phyloP scores from a whole-genome alignment of 306 rosid genomes.

The Gleditsia sinensis region DNA sequence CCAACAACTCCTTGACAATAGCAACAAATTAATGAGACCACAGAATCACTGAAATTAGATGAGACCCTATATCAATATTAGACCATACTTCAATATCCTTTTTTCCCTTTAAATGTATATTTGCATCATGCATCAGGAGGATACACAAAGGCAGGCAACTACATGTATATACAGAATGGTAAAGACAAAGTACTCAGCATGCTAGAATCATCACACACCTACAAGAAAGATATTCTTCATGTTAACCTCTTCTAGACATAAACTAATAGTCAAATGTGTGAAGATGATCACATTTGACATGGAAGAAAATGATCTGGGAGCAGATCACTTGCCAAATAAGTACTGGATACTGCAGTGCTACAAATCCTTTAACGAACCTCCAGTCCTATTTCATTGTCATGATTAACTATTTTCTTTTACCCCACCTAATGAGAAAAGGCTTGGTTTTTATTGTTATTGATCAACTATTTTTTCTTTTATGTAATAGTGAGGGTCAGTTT shows the following conservation, averaged over 20 bases:
- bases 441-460: conserved; percentile 1
- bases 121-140: not conserved
- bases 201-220: not conserved
- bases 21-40: not conserved
- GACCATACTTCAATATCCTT: not conserved
- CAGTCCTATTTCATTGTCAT: conserved; percentile 1
- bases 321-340: not conserved
- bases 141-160: not conserved
- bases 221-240: conserved; percentile 5
- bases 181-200: not conserved
- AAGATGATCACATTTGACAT: conserved; percentile 1
- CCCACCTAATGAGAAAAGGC: too few species aligned
- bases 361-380: conserved; percentile 4
- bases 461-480: not conserved
- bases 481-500: conserved; percentile 24
- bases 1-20: not conserved
- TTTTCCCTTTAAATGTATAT: not conserved
- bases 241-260: not conserved
- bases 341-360: conserved; percentile 23
- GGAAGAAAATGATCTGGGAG: conserved; percentile 10
- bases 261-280: not conserved
- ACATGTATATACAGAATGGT: not conserved
- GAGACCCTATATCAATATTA: not conserved
- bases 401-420: conserved; percentile 7
- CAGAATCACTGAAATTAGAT: not conserved